Evolutionary conservation across 306 rosid genomes (phyloP).

Genomic region (Prunus armeniaca): DNA sequence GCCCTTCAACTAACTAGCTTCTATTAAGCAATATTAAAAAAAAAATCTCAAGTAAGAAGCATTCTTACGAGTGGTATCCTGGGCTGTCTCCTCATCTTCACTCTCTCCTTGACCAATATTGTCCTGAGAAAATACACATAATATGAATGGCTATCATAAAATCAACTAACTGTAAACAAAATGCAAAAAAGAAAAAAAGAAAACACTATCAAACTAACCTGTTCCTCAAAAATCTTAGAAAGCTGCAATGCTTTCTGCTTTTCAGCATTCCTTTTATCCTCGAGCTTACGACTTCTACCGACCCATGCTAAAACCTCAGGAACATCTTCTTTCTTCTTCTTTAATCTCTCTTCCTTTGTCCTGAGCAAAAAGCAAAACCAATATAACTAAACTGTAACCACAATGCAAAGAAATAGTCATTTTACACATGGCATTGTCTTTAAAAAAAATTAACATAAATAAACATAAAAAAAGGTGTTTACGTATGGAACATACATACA

Average conservation of each 20-base stretch:
- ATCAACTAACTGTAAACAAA: slow-evolving; percentile 10
- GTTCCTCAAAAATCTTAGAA: slow-evolving; percentile 88
- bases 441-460: too few species aligned
- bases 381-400: not conserved
- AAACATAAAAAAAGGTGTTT: not conserved
- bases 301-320: slow-evolving; percentile 84
- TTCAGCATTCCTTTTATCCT: slow-evolving; percentile 51
- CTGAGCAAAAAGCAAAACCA: slow-evolving; percentile 32
- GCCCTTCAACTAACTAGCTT: slow-evolving; percentile 4
- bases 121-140: slow-evolving; percentile 56
- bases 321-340: slow-evolving; percentile 60
- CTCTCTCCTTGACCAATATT: slow-evolving; percentile 72
- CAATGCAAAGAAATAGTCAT: not conserved
- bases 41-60: slow-evolving; percentile 6
- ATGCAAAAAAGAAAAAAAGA: not conserved
- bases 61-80: slow-evolving; percentile 43
- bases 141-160: slow-evolving; percentile 12
- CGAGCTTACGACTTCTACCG: slow-evolving; percentile 72
- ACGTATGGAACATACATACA: not conserved
- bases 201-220: slow-evolving; percentile 43
- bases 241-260: slow-evolving; percentile 73
- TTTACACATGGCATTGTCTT: not conserved
- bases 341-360: slow-evolving; percentile 75
- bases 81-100: slow-evolving; percentile 64
- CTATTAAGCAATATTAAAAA: not conserved